These are phyloP conservation scores for Xerocomellus dryophilus DNA, from an alignment of 768 basidiomycete genomes.

Conservation along the genomic window DNA sequence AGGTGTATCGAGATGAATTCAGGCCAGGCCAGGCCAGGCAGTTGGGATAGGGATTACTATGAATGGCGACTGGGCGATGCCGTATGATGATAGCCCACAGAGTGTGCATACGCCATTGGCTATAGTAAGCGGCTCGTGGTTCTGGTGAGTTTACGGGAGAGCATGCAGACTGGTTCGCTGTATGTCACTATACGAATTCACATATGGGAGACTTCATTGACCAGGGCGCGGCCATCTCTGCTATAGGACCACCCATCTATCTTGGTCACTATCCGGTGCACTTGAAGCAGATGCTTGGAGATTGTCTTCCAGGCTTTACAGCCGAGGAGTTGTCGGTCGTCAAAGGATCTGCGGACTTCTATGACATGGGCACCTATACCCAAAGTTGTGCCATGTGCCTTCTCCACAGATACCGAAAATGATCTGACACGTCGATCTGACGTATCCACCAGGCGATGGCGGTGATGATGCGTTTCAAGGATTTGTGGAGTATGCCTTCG, in stretches of 20 bases:
- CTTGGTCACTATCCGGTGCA: conserved; percentile 65
- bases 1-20: conserved; percentile 65
- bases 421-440: not conserved
- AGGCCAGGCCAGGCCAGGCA: conserved; percentile 53
- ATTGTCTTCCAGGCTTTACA: conserved; percentile 58
- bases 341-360: conserved; percentile 66
- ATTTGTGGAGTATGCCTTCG: conserved; percentile 58
- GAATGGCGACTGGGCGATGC: conserved; percentile 73
- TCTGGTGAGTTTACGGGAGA: conserved; percentile 18
- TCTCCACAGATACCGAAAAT: not conserved
- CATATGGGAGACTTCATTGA: not conserved
- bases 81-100: conserved; percentile 64
- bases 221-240: not conserved
- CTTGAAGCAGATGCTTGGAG: conserved; percentile 53
- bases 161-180: conserved; percentile 54
- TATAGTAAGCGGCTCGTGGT: conserved; percentile 26
- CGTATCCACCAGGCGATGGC: conserved; percentile 43
- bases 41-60: conserved; percentile 78
- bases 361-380: conserved; percentile 75
- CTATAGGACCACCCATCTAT: conserved; percentile 63
- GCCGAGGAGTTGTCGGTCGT: conserved; percentile 54
- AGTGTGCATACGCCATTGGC: too few relatives aligned
- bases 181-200: conserved; percentile 26
- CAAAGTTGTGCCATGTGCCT: conserved; percentile 54
- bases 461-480: conserved; percentile 65